Conservation (phyloP, 2,329 filamentous ascomycete species). For the Curvularia lunata region DNA sequence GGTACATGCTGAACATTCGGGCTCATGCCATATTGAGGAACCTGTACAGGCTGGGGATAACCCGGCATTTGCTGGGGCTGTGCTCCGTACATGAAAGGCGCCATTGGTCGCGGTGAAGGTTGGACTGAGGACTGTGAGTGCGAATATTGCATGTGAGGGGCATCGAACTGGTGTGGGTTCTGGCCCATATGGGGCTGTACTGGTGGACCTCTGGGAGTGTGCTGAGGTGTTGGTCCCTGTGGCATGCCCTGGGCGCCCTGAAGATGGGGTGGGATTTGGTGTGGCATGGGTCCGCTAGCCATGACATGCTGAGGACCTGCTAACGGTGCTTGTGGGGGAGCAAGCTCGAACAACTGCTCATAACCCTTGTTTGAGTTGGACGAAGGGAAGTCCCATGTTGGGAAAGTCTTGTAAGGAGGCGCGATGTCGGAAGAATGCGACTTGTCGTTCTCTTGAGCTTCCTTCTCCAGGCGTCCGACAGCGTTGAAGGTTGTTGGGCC, state of each 20-base stretch:
- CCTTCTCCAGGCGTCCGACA: slow-evolving; percentile 74
- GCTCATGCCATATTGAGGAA: slow-evolving; percentile 73
- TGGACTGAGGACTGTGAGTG: slow-evolving; percentile 80
- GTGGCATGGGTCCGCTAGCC: slow-evolving; percentile 72
- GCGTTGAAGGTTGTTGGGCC: slow-evolving; percentile 65
- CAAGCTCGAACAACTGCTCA: slow-evolving; percentile 77
- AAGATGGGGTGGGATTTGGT: slow-evolving; percentile 82
- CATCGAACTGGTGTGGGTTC: slow-evolving; percentile 74
- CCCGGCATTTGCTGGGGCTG: slow-evolving; percentile 61
- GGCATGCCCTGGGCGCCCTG: slow-evolving; percentile 72
- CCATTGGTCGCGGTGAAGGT: slow-evolving; percentile 79
- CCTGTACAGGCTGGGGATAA: slow-evolving; percentile 61
- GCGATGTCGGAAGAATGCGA: slow-evolving; percentile 79
- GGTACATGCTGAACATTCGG: slow-evolving; percentile 73
- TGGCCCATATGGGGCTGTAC: slow-evolving; percentile 74
- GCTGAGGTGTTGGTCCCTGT: slow-evolving; percentile 74
- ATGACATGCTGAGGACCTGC: slow-evolving; percentile 68
- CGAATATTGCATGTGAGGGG: slow-evolving; percentile 85
- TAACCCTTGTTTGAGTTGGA: slow-evolving; percentile 80
- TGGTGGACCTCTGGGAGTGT: slow-evolving; percentile 79
- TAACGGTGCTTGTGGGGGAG: slow-evolving; percentile 62
- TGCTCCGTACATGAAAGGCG: slow-evolving; percentile 72
- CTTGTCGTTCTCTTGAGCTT: slow-evolving; percentile 56
- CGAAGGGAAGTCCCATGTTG: slow-evolving; percentile 78
- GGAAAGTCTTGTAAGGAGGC: slow-evolving; percentile 80